A percentile compares a stretch with the other conserved stretches of the same genome.
phyloP scores from a whole-genome alignment of 805 yeast species.

The Candida silvicultrix region DNA sequence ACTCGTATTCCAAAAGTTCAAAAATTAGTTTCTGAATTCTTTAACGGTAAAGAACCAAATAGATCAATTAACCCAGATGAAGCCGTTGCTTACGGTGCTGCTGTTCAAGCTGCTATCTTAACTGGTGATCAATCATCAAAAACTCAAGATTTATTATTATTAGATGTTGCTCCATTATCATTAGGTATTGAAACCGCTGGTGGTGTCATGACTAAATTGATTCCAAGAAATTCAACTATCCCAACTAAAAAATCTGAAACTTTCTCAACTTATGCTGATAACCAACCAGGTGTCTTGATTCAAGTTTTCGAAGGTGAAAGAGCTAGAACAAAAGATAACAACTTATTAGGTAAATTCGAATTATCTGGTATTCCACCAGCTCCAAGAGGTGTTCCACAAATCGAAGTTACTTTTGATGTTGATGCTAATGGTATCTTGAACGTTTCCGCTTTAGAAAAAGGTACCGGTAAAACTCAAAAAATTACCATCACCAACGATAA shows the following conservation, averaged over 20 bases:
- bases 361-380: conserved; percentile 85
- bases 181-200: conserved; percentile 96
- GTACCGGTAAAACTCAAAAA: conserved; percentile 96
- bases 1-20: conserved; percentile 98
- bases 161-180: conserved; percentile 97
- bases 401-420: conserved; percentile 82
- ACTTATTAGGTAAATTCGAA: conserved; percentile 81
- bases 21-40: conserved; percentile 91
- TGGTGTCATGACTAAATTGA: conserved; percentile 94
- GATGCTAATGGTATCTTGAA: conserved; percentile 97
- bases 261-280: conserved; percentile 93
- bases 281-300: conserved; percentile 91
- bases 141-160: conserved; percentile 89
- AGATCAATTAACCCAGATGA: conserved; percentile 97
- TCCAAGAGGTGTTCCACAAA: conserved; percentile 88
- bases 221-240: conserved; percentile 90
- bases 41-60: conserved; percentile 96
- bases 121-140: conserved; percentile 94
- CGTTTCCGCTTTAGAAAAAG: conserved; percentile 95
- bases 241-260: conserved; percentile 95
- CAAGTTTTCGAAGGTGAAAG: conserved; percentile 97
- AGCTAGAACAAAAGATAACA: conserved; percentile 90
- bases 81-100: conserved; percentile 99
- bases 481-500: conserved; percentile 97
- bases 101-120: conserved; percentile 95